Base-by-base conservation (phyloP, 73 alveolate genomes). In the Stentor roeselii region DNA sequence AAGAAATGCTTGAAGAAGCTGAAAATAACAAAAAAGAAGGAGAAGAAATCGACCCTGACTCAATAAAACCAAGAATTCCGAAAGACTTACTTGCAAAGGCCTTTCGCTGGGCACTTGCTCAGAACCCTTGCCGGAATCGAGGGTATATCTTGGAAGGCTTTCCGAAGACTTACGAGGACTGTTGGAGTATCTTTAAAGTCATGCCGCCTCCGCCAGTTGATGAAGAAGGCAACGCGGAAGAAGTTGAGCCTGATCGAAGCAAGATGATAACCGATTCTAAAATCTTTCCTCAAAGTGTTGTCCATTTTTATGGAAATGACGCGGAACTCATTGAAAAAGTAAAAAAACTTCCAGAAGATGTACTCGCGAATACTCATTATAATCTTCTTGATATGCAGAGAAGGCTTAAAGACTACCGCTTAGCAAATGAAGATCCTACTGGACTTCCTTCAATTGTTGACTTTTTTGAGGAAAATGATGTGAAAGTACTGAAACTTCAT, bases 91-190 rank as follows among this genome's bases (percentile, higher is more conserved):
- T 95, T 32, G 83, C 84, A 30, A 94, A 95, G 78, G 90, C 92
- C 27, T 87, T 92, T 60, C 74, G 94, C 82, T 83, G 91, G 91
- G 87, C 93, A 90, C 89, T 95, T 32, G 42, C 60, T 32, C 82
- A 91, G 75, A 91, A 91, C 77, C 92, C 87, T 42, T 92, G 98
- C 88, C 89, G 98, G 86, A 94, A 95, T 86, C 83, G 99, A 59
- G 99, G 99, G 3, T 95, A 92, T 88, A 89, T 95, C 40, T 90
- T 95, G 38, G 98, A 94, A 76, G 99, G 99, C 15, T 95, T 75
- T 88, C 99, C 99, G 1, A 86, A 91, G 59, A 90, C 90, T 60
- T 85, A 82, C 75, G 85, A 76, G 60, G 98, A 92, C 60, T 95
- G 96, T 58, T 80, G 89, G 85, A 94, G 93, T 38, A 85, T 93